Conservation (phyloP, 129 eudicot species). For the Flaveria ramosissima region DNA sequence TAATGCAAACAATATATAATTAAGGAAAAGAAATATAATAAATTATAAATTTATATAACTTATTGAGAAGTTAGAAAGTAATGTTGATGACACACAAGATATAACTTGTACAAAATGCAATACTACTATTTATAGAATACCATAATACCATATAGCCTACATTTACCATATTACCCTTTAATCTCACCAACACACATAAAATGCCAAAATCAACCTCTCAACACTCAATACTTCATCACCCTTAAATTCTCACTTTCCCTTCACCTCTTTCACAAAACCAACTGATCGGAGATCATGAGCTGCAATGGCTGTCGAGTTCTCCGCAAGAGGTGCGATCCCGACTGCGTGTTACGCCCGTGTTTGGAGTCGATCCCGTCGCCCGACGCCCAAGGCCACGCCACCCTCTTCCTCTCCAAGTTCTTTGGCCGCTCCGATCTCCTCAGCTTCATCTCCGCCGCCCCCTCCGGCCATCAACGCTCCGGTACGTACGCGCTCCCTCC, state of each 20-base stretch:
- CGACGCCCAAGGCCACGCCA: slow-evolving; percentile 69
- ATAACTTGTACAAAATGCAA: neutral
- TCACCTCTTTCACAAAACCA: slow-evolving; percentile 14
- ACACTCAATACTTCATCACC: slow-evolving; percentile 4
- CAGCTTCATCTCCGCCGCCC: slow-evolving; percentile 65
- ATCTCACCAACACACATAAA: slow-evolving; percentile 1
- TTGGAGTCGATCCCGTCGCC: slow-evolving; percentile 61
- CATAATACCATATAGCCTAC: neutral
- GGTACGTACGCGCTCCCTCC: slow-evolving; percentile 25
- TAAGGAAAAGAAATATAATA: too few species aligned
- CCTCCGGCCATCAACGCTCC: slow-evolving; percentile 35
- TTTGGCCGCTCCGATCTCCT: slow-evolving; percentile 79
- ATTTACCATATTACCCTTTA: slow-evolving; percentile 11
- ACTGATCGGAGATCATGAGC: slow-evolving; percentile 50
- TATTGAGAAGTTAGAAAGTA: neutral
- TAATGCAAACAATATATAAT: too few species aligned
- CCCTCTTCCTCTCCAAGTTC: slow-evolving; percentile 80
- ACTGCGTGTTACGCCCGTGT: slow-evolving; percentile 58
- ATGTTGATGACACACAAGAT: neutral
- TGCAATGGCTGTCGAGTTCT: slow-evolving; percentile 84
- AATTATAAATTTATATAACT: too few species aligned
- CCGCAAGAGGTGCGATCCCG: slow-evolving; percentile 54
- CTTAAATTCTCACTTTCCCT: slow-evolving; percentile 13
- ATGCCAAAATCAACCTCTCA: slow-evolving; percentile 35
- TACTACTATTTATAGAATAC: neutral